Conservation (phyloP, 225 moss, liverwort and hornwort species). For the Climacium dendroides region DNA sequence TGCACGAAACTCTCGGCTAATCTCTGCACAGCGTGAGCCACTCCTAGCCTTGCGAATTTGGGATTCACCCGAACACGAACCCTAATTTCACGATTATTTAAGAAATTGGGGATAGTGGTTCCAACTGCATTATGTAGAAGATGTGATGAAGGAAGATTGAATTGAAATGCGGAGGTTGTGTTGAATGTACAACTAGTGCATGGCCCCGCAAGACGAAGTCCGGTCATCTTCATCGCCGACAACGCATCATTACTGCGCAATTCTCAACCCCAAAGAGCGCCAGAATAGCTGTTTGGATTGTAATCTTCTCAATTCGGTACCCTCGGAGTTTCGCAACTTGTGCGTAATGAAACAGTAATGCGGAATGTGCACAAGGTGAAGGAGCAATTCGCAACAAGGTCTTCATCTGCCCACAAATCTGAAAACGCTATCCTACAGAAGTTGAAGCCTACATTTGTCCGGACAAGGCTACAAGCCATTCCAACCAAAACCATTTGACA, state of each 20-base stretch:
- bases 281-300: background rate
- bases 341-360: background rate
- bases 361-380: background rate
- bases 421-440: background rate
- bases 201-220: background rate
- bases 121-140: background rate
- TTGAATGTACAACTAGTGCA: background rate
- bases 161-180: background rate
- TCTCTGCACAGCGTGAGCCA: background rate
- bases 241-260: background rate
- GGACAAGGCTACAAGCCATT: background rate
- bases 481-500: background rate
- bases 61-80: background rate
- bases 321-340: background rate
- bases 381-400: background rate
- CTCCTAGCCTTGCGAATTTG: background rate
- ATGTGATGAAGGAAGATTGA: background rate
- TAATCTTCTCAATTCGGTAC: background rate
- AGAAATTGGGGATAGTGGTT: background rate
- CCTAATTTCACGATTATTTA: background rate
- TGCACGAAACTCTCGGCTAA: background rate
- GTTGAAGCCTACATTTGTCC: background rate
- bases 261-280: background rate
- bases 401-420: background rate
- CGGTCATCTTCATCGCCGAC: background rate